phyloP scores from a whole-genome alignment of 176 grass and related monocot species.

The Ananas comosus region DNA sequence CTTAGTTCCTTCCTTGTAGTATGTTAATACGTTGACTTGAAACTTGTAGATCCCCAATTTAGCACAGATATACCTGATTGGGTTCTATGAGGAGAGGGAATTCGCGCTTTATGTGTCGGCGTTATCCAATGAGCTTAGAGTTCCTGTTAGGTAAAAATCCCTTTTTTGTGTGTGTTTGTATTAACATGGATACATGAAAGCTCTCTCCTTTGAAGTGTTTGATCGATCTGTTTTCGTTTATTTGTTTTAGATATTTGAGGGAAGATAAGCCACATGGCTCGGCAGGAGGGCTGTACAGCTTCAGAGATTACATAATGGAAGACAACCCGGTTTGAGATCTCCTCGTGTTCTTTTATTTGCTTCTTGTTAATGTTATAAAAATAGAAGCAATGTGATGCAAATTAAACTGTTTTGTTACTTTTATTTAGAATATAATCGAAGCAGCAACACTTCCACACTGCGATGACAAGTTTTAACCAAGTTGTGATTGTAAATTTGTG shows the following conservation, averaged over 20 bases:
- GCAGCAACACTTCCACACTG: too few species aligned
- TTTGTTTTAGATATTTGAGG: conserved; percentile 64
- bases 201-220: neutral
- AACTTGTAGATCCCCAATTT: conserved; percentile 81
- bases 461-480: neutral
- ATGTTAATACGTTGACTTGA: conserved; percentile 6
- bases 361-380: neutral
- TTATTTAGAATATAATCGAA: too few species aligned
- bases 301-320: conserved; percentile 92
- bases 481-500: neutral
- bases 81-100: conserved; percentile 92
- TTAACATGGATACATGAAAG: neutral
- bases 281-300: conserved; percentile 92
- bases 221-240: neutral
- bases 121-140: conserved; percentile 89
- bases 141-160: conserved; percentile 66
- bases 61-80: conserved; percentile 94
- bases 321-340: conserved; percentile 59
- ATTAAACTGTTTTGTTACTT: too few species aligned
- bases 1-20: neutral
- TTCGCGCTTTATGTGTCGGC: conserved; percentile 94
- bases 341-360: neutral
- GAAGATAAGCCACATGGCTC: conserved; percentile 98
- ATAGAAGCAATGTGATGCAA: conserved; percentile 2
- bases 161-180: neutral